Base-by-base conservation (phyloP, 164 flowering plant species). In the Paratinospora sagittata region DNA sequence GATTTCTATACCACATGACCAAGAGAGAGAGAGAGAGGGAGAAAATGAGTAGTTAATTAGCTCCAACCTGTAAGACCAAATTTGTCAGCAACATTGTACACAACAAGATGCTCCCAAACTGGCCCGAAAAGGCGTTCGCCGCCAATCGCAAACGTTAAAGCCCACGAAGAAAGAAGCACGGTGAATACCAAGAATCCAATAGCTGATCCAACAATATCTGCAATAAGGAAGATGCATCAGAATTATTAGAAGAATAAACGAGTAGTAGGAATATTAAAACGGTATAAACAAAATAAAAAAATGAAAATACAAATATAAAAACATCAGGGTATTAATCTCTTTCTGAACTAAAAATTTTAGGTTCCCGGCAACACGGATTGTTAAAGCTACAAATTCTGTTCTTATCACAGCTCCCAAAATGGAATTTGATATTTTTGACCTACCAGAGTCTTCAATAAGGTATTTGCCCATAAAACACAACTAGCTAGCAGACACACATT, bases 131-230 rank as follows among this genome's bases (percentile, higher is more conserved):
- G 87, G 26, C 24, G 78, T 80, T 89, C 87, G 60, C 97, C 98
- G 75, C 98, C 98, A 34, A 91, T 87, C 27, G 87, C 78, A 76
- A 91, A 91, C 17, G 97, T 87, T 49, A 93, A 79, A 3, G 97
- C 96, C 98, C 98, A 93, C 0, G 94, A 77, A 27, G 81, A 81
- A 0, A 93, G 85, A 37, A 90, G 70, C 67, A 78, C 78, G 0
- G 88, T 76, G 77, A 84, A 89, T 1, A 79, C 66, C 10, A 63
- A 7, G 70, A 90, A 91, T 19, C 96, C 97, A 75, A 89, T 70
- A 21, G 97, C 98, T 63, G 96, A 93, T 74, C 90, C 78, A 12
- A 88, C 71, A 72, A 91, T 90, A 90, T 93, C 98, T 93, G 80
- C 78, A 78, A 75, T 16, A 39, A 5, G 14, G 49, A 43, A 71